Evolutionary conservation across 495 filamentous ascomycete genomes (phyloP).

Genomic region (Trichoderma asperelloides): DNA sequence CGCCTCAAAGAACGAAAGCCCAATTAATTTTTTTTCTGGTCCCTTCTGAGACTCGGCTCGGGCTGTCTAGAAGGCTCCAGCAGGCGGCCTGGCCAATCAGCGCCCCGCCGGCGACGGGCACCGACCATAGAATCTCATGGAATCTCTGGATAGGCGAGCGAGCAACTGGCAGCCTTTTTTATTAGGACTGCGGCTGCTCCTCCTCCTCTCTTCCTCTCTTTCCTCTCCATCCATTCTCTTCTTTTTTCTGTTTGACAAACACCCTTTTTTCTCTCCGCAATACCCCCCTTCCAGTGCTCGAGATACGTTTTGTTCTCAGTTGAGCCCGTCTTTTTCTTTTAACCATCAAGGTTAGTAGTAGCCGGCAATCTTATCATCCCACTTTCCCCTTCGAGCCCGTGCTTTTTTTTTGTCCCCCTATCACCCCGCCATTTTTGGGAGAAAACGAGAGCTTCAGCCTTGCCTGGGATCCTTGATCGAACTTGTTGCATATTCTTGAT

Average conservation of each 20-base stretch:
- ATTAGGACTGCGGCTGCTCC: slow-evolving; percentile 23
- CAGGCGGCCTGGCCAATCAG: neutral
- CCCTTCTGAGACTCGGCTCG: neutral
- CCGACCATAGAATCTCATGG: slow-evolving; percentile 31
- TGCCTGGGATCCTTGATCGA: neutral
- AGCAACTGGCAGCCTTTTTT: slow-evolving; percentile 21
- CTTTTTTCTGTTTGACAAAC: neutral
- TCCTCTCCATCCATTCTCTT: neutral
- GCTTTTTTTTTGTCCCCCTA: neutral
- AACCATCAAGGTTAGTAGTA: slow-evolving; percentile 7
- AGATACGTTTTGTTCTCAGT: neutral
- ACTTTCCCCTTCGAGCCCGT: neutral
- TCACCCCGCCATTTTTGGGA: slow-evolving; percentile 3
- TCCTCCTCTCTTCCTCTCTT: slow-evolving; percentile 13
- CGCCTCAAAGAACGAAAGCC: neutral
- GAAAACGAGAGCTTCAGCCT: neutral
- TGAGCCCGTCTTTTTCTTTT: slow-evolving; percentile 2
- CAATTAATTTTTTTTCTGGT: neutral
- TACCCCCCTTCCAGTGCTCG: neutral
- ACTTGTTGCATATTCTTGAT: neutral
- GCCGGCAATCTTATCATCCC: neutral
- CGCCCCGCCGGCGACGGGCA: neutral
- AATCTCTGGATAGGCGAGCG: slow-evolving; percentile 22
- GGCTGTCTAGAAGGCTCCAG: slow-evolving; percentile 4
- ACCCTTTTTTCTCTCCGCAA: neutral